Evolutionary conservation across 2,329 filamentous ascomycete genomes (phyloP), one percentile per base, ranked within the genome.

Genomic region (Colletotrichum musae): DNA sequence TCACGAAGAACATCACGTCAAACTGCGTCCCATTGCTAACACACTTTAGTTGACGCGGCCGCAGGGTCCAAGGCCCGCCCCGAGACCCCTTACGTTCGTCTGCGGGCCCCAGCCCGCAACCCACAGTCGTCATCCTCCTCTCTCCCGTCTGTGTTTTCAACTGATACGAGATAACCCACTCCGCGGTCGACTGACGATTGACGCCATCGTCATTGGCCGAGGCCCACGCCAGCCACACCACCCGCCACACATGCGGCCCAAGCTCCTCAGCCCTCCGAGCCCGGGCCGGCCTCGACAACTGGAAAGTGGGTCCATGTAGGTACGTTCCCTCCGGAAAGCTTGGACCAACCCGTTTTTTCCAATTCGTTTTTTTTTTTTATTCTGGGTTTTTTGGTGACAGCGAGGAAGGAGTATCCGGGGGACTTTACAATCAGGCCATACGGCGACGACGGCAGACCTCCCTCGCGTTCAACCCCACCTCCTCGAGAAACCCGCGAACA

Each of bases 331-430:
- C 43, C 48, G 36, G 48, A 66, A 69, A 69, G 66, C 66, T 69
- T 56, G 66, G 66, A 51, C 66, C 66, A 69, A 21, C 32, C 24
- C 26, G 16, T n/a, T 39, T 56, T 60, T 60, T 54, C 28, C 50
- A 57, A 69, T 66, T 60, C 54, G 61, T 59, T 18, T 54, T 65
- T 69, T 65, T 51, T 59, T 47, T 36, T 24, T 41, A 47, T 1
- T 59, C n/a, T 47, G 4, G 6, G 15, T 2, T 47, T 16, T 9
- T 13, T n/a, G 45, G 16, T 47, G 13, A 18, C 18, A 16, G 45
- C 47, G 47, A 50, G 21, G 21, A n/a, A 12, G 47, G 18, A 24
- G n/a, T 5, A 18, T 13, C 47, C n/a, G 13, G 21, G 26, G 45
- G 45, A 1, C 18, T 26, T 51, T 3, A 36, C n/a, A 18, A 62